Conservation (phyloP, 768 basidiomycete species). For the Multifurca ochricompacta region DNA sequence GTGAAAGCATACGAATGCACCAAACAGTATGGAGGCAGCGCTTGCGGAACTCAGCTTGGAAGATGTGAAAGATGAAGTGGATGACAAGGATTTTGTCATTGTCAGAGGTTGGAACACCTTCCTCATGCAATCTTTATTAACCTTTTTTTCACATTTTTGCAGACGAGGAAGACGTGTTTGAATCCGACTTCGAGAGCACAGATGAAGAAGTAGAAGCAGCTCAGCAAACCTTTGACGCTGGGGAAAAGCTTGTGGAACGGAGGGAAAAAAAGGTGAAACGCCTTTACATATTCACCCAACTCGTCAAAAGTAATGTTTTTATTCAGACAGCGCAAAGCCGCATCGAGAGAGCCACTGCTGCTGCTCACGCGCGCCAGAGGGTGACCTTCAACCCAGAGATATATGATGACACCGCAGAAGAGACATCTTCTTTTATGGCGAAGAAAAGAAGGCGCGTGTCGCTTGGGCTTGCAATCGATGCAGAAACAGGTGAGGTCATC, state of each 20-base stretch:
- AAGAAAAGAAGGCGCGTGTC: constrained; percentile 44
- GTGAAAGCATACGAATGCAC: constrained; percentile 3
- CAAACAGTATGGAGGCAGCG: constrained; percentile 63
- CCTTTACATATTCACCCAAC: background rate
- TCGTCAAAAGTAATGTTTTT: background rate
- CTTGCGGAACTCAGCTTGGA: constrained; percentile 57
- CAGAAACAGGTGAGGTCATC: constrained; percentile 54
- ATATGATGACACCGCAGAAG: constrained; percentile 23
- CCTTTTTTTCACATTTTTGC: background rate
- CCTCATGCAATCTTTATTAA: background rate
- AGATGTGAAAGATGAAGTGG: constrained; percentile 48
- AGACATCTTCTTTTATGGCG: constrained; percentile 23
- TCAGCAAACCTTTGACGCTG: constrained; percentile 46
- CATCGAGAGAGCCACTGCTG: constrained; percentile 55
- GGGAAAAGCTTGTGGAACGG: constrained; percentile 51
- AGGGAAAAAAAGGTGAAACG: constrained; percentile 39
- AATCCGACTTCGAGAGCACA: constrained; percentile 79
- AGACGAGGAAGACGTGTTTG: constrained; percentile 81
- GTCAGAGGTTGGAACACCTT: constrained; percentile 44
- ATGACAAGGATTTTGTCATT: constrained; percentile 62
- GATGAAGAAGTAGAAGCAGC: constrained; percentile 48
- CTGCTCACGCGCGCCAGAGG: constrained; percentile 58
- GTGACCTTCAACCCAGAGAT: constrained; percentile 60
- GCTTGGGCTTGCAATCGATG: constrained; percentile 46
- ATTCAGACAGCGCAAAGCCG: constrained; percentile 46